These are phyloP conservation scores for Aulographum hederae DNA, from an alignment of 2,329 filamentous ascomycete species.

Conservation along the genomic window DNA sequence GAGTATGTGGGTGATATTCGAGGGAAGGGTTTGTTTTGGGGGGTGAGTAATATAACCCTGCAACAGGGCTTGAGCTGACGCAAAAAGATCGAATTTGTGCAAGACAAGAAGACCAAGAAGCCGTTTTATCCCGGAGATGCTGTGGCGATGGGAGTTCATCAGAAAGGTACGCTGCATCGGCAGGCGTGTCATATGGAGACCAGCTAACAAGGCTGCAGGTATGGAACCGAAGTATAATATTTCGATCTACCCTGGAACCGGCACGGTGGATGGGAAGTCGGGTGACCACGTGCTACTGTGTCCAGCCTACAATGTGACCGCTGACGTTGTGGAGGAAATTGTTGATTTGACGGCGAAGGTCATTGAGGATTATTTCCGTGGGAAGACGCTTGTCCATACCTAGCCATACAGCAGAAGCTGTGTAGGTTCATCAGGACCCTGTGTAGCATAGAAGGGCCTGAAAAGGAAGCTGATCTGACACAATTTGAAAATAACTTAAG, in stretches of 20 bases:
- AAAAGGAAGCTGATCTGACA: not conserved
- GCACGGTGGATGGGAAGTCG: slow-evolving; percentile 36
- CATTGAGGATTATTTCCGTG: slow-evolving; percentile 29
- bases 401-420: not conserved
- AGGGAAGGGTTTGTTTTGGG: slow-evolving; percentile 40
- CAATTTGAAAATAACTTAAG: not conserved
- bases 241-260: slow-evolving; percentile 44
- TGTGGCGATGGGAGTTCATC: slow-evolving; percentile 31
- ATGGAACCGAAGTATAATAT: slow-evolving; percentile 29
- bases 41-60: slow-evolving; percentile 20
- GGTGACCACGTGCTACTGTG: slow-evolving; percentile 56
- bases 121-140: slow-evolving; percentile 28
- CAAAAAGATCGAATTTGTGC: slow-evolving; percentile 37
- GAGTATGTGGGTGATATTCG: slow-evolving; percentile 40
- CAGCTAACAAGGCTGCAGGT: slow-evolving; percentile 14
- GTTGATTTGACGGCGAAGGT: slow-evolving; percentile 32
- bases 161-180: slow-evolving; percentile 23
- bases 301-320: slow-evolving; percentile 47
- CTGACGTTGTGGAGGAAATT: slow-evolving; percentile 36
- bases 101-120: slow-evolving; percentile 33
- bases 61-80: not conserved
- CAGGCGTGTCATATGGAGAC: not conserved
- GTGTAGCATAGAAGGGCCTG: too few species aligned
- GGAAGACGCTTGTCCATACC: too few species aligned
- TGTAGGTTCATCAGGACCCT: not conserved